Percentiles rank a stretch among this genome's conserved stretches.
Conservation (phyloP, 1,284 basidiomycete genomes). For the Ceratobasidium sp. region DNA sequence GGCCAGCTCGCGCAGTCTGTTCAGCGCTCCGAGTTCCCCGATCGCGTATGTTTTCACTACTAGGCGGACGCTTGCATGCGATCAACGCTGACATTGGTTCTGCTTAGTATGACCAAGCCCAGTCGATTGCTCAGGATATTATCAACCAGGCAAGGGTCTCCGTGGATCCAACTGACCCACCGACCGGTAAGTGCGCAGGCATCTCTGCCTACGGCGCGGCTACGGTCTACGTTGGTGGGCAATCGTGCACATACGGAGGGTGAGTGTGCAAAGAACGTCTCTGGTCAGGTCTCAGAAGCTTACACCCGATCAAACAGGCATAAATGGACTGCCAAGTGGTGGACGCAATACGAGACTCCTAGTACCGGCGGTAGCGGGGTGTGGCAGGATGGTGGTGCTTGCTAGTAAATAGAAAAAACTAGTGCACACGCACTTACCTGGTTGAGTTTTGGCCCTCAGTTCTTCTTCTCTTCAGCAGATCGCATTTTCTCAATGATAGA, state of each 20-base stretch:
- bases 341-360: conserved; percentile 51
- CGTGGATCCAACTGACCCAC: conserved; percentile 32
- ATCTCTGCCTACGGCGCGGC: conserved; percentile 43
- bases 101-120: conserved; percentile 33
- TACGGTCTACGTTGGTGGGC: conserved; percentile 50
- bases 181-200: conserved; percentile 40
- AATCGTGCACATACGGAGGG: conserved; percentile 49
- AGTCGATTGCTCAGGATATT: conserved; percentile 32
- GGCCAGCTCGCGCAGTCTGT: conserved; percentile 44
- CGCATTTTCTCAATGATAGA: background rate
- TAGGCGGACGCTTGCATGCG: too few species aligned
- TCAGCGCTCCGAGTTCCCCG: conserved; percentile 43
- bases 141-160: conserved; percentile 28
- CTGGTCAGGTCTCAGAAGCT: background rate
- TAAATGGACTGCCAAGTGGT: conserved; percentile 50
- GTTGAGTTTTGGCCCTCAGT: conserved; percentile 18
- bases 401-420: conserved; percentile 11
- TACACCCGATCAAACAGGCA: conserved; percentile 6
- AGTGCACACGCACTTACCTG: background rate
- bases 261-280: background rate
- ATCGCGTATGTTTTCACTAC: conserved; percentile 20
- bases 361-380: conserved; percentile 44
- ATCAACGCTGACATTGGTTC: too few species aligned
- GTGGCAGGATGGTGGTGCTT: conserved; percentile 38
- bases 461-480: conserved; percentile 4